Evolutionary conservation across 768 basidiomycete genomes (phyloP), one percentile per base, ranked within the genome.

Genomic region (Boletus sensibilis): DNA sequence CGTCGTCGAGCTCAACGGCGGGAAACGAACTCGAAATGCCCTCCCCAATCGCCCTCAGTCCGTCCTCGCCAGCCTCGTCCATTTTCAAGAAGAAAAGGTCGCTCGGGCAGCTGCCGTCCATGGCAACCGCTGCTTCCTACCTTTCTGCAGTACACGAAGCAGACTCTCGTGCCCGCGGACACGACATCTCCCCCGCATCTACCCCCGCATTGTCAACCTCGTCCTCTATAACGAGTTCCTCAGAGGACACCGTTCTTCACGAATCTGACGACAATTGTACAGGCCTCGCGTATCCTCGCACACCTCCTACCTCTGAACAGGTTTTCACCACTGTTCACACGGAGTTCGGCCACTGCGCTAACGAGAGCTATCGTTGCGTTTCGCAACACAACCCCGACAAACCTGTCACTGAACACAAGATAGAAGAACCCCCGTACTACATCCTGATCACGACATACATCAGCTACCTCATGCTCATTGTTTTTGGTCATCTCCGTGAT

Each of bases 361-460:
- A 93, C 64, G 84, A 90, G 59, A 77, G 76, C 25, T 91, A 83
- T 68, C 79, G 93, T n/a, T 80, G 83, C 62, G 80, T 76, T 13
- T 88, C 88, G 1, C 77, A 82, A 58, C 86, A 92, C 68, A 74
- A 79, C 11, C 72, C 73, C 2, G 63, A 61, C 8, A 70, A 75
- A 8, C 74, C 81, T 2, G 68, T 90, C 56, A 74, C 76, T 51
- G 68, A 76, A 52, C 81, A 84, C 65, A 74, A 82, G 53, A 87
- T 91, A 58, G 84, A 88, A 61, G 92, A 95, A 66, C 96, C 96
- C 4, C 90, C 92, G 0, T 94, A 97, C 69, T 94, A 94, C 73
- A 87, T 97, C 66, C 81, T 98, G 41, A 73, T 98, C 58, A 86
- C 90, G 10, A 96, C 94, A 6, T 98, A 98, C 70, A 80, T 96